Percentiles rank a stretch among this genome's conserved stretches.
Conservation (phyloP, 306 rosid genomes). For the Alnus glutinosa region DNA sequence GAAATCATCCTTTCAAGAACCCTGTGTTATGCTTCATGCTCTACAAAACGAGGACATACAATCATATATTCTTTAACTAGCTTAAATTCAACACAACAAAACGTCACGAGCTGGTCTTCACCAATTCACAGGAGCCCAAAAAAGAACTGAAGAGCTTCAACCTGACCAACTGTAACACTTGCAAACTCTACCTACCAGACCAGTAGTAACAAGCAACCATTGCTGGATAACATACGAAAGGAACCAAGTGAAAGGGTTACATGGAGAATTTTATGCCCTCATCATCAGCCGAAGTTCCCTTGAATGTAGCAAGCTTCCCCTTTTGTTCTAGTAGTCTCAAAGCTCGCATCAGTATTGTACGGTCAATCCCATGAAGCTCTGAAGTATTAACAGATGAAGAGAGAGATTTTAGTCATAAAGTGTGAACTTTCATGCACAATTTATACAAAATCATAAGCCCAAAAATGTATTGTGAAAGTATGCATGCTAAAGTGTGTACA, state of each 20-base stretch:
- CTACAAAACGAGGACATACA: too few relatives aligned
- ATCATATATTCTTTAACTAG: not conserved
- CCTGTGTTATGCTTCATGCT: too few relatives aligned
- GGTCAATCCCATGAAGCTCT: slow-evolving; percentile 88
- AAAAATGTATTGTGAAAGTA: too few relatives aligned
- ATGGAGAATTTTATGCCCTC: slow-evolving; percentile 87
- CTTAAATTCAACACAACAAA: not conserved
- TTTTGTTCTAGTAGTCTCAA: slow-evolving; percentile 80
- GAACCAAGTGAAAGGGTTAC: slow-evolving; percentile 19
- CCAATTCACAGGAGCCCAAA: not conserved
- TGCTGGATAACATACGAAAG: slow-evolving; percentile 10
- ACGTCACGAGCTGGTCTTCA: not conserved
- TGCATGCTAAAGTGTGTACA: too few relatives aligned
- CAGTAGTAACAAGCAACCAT: not conserved
- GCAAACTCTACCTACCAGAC: slow-evolving; percentile 7
- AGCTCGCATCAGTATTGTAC: slow-evolving; percentile 71
- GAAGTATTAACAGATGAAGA: slow-evolving; percentile 25
- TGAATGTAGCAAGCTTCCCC: slow-evolving; percentile 92
- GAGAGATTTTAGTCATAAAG: slow-evolving; percentile 8
- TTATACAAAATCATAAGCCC: not conserved
- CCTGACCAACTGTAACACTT: not conserved
- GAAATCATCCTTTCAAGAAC: not conserved
- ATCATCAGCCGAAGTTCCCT: slow-evolving; percentile 89
- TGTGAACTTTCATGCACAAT: slow-evolving; percentile 12
- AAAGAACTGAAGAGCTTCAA: not conserved